phyloP scores from a whole-genome alignment of 345 rosid genomes.

The Brassica incana region DNA sequence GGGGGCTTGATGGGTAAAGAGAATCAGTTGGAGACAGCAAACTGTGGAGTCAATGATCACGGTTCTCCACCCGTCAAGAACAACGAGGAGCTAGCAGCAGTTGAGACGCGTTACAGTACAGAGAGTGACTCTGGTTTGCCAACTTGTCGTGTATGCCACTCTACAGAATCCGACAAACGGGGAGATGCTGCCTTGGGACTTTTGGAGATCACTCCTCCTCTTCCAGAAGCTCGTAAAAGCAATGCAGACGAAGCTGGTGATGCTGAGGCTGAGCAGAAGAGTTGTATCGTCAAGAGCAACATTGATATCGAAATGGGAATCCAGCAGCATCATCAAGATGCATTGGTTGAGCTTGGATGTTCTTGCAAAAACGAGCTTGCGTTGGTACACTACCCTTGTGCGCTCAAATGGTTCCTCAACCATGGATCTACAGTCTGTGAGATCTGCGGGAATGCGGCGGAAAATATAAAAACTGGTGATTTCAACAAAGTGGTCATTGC shows the following conservation, averaged over 20 bases:
- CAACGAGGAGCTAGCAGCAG: constrained; percentile 46
- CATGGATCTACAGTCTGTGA: constrained; percentile 95
- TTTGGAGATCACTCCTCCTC: constrained; percentile 64
- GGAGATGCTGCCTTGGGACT: constrained; percentile 79
- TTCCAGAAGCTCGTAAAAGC: constrained; percentile 47
- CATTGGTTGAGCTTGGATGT: constrained; percentile 83
- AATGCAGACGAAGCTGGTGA: constrained; percentile 42
- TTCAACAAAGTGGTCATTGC: constrained; percentile 61
- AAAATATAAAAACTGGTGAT: constrained; percentile 58
- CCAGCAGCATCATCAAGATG: constrained; percentile 42
- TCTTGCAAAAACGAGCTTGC: constrained; percentile 90
- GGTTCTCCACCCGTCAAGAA: constrained; percentile 41
- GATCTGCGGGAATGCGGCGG: constrained; percentile 73
- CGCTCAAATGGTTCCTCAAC: constrained; percentile 93
- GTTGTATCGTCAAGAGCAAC: constrained; percentile 25
- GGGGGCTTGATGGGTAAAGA: constrained; percentile 63
- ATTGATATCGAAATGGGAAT: constrained; percentile 76
- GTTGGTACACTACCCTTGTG: constrained; percentile 88
- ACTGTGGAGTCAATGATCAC: constrained; percentile 46
- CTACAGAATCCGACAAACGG: constrained; percentile 79
- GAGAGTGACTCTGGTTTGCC: constrained; percentile 72
- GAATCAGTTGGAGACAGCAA: constrained; percentile 44
- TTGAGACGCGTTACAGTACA: constrained; percentile 47
- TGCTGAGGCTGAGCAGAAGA: constrained; percentile 39
- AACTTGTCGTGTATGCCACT: constrained; percentile 92